Evolutionary conservation across 345 rosid genomes (phyloP), one percentile per base, ranked within the genome.

Genomic region (Garcia nutans): DNA sequence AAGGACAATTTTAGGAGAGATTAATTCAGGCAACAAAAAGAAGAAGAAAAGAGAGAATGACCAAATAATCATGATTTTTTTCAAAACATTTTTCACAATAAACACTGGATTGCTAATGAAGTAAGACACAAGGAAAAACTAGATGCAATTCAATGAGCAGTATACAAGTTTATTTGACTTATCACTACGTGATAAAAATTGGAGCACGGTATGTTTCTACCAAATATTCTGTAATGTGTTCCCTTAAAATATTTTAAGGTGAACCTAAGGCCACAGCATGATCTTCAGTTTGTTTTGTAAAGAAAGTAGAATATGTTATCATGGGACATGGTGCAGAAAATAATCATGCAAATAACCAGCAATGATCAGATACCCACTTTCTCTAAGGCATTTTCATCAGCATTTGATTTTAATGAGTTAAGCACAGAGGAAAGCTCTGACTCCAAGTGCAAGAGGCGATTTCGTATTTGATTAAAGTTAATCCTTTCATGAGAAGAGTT

Each of bases 341-440:
- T 71, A 73, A 44, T 66, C 22, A 52, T n/a, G 31, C 22, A 71
- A 42, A 44, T 15, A 45, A 69, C 56, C 45, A 68, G 6, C 74
- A 56, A 11, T 65, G 58, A 82, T 42, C 56, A 41, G 70, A 44
- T 73, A 73, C 85, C 64, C 66, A 87, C 92, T 85, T 85, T 83
- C 81, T 78, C 82, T 66, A 78, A 72, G 67, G 55, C 74, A 88
- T 70, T 79, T 65, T 79, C 86, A 70, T 64, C 80, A 69, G 83
- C 69, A 44, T 82, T 81, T 74, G 93, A 89, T 83, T 90, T 89
- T 80, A 92, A 79, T 54, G 81, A 76, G 45, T 75, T 80, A 77
- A 96, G 97, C 37, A 85, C 95, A 62, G 90, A 87, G 37, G 95
- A 88, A 78, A 96, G 97, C 86, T 96, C 93, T 28, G 81, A 81